These are phyloP conservation scores for Hemisphaericaspora xylofermentans DNA, from an alignment of 1,139 yeast species.

Conservation along the genomic window DNA sequence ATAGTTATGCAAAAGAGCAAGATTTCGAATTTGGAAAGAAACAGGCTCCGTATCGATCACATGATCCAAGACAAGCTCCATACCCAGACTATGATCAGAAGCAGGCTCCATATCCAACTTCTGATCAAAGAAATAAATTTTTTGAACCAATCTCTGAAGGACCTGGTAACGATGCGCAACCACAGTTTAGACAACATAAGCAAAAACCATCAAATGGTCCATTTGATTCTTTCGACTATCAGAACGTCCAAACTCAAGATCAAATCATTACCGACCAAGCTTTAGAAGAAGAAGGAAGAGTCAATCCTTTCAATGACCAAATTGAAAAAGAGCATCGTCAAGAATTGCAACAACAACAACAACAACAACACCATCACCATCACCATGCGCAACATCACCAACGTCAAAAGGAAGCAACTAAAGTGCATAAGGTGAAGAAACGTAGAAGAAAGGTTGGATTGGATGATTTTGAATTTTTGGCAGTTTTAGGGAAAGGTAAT, in stretches of 20 bases:
- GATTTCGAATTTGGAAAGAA: conserved; percentile 9
- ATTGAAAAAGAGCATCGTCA: conserved; percentile 3
- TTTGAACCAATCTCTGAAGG: conserved; percentile 4
- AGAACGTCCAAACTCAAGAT: conserved; percentile 20
- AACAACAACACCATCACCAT: conserved; percentile 6
- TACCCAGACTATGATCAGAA: conserved; percentile 10
- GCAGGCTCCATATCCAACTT: neutral
- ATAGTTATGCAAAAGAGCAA: conserved; percentile 5
- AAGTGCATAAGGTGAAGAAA: conserved; percentile 25
- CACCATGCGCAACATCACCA: conserved; percentile 5
- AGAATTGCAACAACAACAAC: conserved; percentile 8
- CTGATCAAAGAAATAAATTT: neutral
- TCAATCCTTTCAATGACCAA: conserved; percentile 9
- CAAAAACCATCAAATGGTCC: neutral
- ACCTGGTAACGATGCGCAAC: conserved; percentile 14
- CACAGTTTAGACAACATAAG: conserved; percentile 9
- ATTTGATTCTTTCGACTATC: conserved; percentile 34
- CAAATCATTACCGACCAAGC: conserved; percentile 18
- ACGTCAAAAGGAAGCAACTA: conserved; percentile 3
- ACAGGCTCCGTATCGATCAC: neutral
- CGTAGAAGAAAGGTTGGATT: conserved; percentile 76
- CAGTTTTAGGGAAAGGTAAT: conserved; percentile 95
- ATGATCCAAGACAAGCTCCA: neutral
- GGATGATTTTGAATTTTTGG: conserved; percentile 90
- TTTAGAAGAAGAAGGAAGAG: conserved; percentile 7